Percentiles rank a stretch among this genome's conserved stretches.
Evolutionary conservation across 73 alveolate genomes (phyloP).

Genomic region (Diophrys sp.): DNA sequence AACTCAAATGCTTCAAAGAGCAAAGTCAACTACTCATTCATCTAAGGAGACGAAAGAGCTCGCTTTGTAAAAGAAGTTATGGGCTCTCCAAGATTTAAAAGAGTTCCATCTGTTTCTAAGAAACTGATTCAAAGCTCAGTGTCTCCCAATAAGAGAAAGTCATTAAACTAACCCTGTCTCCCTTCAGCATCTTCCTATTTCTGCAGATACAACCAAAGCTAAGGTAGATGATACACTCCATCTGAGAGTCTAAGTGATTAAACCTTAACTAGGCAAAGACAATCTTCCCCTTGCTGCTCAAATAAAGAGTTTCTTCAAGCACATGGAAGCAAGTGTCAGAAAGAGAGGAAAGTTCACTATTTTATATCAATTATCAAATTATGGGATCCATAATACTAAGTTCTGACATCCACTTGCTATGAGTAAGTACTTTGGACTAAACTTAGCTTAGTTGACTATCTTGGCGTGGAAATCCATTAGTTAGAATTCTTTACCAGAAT

Average conservation of each 20-base stretch:
- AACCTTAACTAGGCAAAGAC: not conserved
- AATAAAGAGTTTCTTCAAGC: constrained; percentile 14
- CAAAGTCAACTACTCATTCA: too few relatives aligned
- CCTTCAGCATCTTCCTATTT: too few relatives aligned
- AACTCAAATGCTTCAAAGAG: not conserved
- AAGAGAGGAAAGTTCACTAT: constrained; percentile 48
- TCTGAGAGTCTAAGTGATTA: too few relatives aligned
- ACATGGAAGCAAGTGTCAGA: constrained; percentile 56
- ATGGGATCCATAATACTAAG: constrained; percentile 67
- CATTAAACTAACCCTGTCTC: too few relatives aligned
- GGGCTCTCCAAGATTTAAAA: too few relatives aligned
- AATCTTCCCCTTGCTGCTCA: constrained; percentile 24
- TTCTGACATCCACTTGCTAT: constrained; percentile 62
- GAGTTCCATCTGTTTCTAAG: too few relatives aligned
- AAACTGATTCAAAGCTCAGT: too few relatives aligned
- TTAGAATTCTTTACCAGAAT: constrained; percentile 59
- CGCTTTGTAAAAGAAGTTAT: too few relatives aligned
- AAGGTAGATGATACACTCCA: too few relatives aligned
- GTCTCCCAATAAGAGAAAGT: too few relatives aligned
- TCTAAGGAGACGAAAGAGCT: too few relatives aligned
- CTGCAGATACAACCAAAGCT: too few relatives aligned
- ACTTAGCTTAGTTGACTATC: constrained; percentile 46
- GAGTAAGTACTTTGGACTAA: constrained; percentile 46
- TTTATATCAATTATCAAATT: constrained; percentile 37
- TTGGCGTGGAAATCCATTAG: constrained; percentile 56